Evolutionary conservation across 139 green algal genomes (phyloP).

Genomic region (Coccomyxa sp.): DNA sequence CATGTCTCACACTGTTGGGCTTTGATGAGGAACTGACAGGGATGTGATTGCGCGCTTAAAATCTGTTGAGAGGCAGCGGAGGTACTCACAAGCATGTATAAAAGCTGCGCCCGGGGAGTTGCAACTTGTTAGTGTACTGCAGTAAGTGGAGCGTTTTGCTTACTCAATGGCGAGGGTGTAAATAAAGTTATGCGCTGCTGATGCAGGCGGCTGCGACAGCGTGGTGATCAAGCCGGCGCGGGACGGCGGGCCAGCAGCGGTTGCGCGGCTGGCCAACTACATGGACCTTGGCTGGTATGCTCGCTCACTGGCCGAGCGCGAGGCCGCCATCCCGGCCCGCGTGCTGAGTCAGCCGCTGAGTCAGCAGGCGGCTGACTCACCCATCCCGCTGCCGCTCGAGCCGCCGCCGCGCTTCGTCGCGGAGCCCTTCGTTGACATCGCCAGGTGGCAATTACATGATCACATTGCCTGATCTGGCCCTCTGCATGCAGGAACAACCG

Average conservation of each 20-base stretch:
- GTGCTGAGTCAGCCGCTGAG: conserved; percentile 14
- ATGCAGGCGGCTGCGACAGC: neutral
- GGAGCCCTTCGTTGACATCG: conserved; percentile 57
- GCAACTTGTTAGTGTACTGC: neutral
- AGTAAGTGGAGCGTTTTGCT: too few species aligned
- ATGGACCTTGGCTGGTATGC: conserved; percentile 28
- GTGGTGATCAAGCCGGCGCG: conserved; percentile 44
- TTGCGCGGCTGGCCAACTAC: conserved; percentile 24
- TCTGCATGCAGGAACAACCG: neutral
- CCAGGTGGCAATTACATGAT: conserved; percentile 6
- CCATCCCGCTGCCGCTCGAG: conserved; percentile 16
- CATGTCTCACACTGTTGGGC: neutral
- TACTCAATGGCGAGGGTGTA: too few species aligned
- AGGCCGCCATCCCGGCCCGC: conserved; percentile 12
- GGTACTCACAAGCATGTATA: neutral
- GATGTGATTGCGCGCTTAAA: neutral
- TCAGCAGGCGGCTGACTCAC: neutral
- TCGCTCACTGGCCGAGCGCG: neutral
- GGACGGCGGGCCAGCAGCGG: conserved; percentile 16
- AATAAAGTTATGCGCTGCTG: neutral
- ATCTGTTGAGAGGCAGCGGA: too few species aligned
- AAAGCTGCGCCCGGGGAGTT: neutral
- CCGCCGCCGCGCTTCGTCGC: conserved; percentile 30
- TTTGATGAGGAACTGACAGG: neutral
- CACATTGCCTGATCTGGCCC: neutral